Percentiles rank a stretch among this genome's conserved stretches.
Evolutionary conservation across 257 asterid genomes (phyloP).

Genomic region (Jaltomata sinuosa): DNA sequence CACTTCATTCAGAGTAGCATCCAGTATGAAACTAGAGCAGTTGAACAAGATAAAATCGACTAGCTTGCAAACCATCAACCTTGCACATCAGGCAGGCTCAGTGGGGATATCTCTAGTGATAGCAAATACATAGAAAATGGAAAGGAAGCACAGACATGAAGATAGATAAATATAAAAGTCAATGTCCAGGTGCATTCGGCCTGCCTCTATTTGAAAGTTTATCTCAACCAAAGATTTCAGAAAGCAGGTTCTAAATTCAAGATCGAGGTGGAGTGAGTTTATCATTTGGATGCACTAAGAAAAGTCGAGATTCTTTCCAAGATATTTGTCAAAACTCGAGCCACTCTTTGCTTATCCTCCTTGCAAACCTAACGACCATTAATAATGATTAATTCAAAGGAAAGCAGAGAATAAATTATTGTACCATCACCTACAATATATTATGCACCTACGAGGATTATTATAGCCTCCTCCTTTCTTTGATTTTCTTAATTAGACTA

Average conservation of each 20-base stretch:
- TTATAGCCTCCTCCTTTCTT: neutral
- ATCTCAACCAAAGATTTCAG: neutral
- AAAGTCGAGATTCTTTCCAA: neutral
- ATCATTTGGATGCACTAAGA: neutral
- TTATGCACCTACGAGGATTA: neutral
- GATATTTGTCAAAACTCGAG: neutral
- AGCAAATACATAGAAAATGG: neutral
- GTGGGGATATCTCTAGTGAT: neutral
- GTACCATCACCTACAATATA: neutral
- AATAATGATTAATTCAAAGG: neutral
- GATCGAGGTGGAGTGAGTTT: neutral
- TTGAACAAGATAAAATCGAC: neutral
- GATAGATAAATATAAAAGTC: neutral
- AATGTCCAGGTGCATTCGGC: neutral
- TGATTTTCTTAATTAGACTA: neutral
- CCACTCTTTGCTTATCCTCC: neutral
- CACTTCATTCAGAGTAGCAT: neutral
- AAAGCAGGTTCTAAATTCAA: neutral
- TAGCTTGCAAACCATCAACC: neutral
- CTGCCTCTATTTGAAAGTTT: neutral
- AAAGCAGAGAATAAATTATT: neutral
- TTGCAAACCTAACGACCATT: neutral
- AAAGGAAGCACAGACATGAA: neutral
- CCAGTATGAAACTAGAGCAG: neutral
- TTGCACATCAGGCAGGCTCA: neutral